Percentiles rank a stretch among this genome's conserved stretches.
Conservation (phyloP, 257 asterid species). For the Nicotiana attenuata region DNA sequence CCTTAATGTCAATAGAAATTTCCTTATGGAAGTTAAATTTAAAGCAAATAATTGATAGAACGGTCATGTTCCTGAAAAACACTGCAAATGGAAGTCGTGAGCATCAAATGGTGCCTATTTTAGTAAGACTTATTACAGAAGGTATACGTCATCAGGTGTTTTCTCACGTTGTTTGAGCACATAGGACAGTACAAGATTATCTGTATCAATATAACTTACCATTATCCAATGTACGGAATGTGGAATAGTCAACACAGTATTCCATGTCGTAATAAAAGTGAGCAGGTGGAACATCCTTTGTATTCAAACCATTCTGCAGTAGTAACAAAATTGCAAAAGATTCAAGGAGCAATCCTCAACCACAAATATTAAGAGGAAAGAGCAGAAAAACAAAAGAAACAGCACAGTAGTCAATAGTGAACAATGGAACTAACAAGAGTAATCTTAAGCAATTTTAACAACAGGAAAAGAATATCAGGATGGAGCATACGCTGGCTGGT, state of each 20-base stretch:
- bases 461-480: neutral
- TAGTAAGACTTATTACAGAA: neutral
- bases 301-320: constrained; percentile 40
- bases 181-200: neutral
- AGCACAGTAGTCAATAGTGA: neutral
- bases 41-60: neutral
- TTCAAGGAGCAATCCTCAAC: neutral
- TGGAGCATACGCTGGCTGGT: constrained; percentile 47
- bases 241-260: constrained; percentile 77
- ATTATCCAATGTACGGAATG: constrained; percentile 48
- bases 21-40: neutral
- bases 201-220: constrained; percentile 37
- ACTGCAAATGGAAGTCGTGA: neutral
- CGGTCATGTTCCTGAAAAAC: neutral
- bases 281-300: constrained; percentile 31
- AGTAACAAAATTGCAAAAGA: constrained; percentile 3
- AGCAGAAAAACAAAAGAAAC: constrained; percentile 5
- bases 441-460: neutral
- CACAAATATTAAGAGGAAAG: neutral
- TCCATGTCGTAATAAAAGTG: constrained; percentile 83
- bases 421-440: neutral
- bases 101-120: neutral
- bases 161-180: neutral
- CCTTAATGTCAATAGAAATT: neutral
- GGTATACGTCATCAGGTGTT: neutral